Conservation (phyloP, 768 basidiomycete species). For the Leucocoprinus sp. region DNA sequence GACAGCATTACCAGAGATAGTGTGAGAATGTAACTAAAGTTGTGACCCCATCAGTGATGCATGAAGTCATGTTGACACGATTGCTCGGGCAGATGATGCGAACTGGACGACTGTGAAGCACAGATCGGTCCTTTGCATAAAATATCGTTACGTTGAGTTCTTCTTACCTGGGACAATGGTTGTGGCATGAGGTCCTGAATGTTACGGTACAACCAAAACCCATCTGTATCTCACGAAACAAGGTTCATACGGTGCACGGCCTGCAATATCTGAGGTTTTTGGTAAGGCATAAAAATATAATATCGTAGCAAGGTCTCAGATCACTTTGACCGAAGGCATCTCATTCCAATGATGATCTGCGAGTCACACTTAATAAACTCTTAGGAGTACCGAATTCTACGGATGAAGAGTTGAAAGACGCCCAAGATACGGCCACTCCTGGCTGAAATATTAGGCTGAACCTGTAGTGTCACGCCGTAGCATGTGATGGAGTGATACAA, state of each 20-base stretch:
- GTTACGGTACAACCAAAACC: slow-evolving; percentile 91
- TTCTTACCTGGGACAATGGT: no score
- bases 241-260: slow-evolving; percentile 86
- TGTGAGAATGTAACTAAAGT: no score
- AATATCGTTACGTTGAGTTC: no score
- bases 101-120: no score
- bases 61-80: no score
- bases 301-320: not conserved
- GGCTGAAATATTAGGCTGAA: no score
- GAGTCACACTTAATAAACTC: slow-evolving; percentile 73
- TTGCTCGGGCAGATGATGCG: no score
- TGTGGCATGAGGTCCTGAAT: slow-evolving; percentile 91
- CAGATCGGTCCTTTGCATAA: no score
- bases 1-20: no score
- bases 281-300: slow-evolving; percentile 35
- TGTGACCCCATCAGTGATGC: no score
- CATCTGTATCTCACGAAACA: slow-evolving; percentile 94
- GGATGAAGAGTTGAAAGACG: slow-evolving; percentile 76
- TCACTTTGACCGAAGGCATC: slow-evolving; percentile 42
- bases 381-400: slow-evolving; percentile 83
- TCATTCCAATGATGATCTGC: slow-evolving; percentile 64
- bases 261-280: slow-evolving; percentile 65
- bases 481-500: no score
- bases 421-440: slow-evolving; percentile 79
- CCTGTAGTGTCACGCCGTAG: no score